A percentile compares a stretch with the other conserved stretches of the same genome.
Evolutionary conservation across 306 rosid species (phyloP).

Genomic region (Gastrolobium bilobum): DNA sequence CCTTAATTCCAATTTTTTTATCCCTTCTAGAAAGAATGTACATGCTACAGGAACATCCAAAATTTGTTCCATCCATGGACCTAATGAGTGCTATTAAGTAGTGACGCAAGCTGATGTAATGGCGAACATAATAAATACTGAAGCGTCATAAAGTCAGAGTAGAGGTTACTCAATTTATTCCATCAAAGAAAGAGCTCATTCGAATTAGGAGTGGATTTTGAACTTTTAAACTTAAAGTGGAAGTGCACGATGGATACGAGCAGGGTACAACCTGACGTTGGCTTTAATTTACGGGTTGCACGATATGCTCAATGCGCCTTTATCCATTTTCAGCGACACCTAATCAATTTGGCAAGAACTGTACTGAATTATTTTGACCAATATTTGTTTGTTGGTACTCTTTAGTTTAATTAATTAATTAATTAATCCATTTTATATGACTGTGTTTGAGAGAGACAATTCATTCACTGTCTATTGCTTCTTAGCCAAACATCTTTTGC

Average conservation of each 20-base stretch:
- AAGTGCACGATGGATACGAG: conserved; percentile 44
- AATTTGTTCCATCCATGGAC: no score
- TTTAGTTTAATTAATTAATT: background rate
- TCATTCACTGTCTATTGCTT: background rate
- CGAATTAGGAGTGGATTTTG: conserved; percentile 14
- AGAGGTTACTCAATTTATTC: conserved; percentile 23
- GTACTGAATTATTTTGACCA: background rate
- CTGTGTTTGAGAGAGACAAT: background rate
- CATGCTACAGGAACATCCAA: no score
- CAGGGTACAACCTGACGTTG: background rate
- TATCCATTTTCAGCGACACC: conserved; percentile 35
- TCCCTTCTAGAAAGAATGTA: no score
- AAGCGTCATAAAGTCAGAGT: background rate
- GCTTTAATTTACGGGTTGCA: background rate
- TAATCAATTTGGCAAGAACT: background rate
- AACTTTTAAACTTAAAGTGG: conserved; percentile 33
- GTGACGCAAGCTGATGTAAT: background rate
- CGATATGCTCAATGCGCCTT: background rate
- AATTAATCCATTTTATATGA: background rate
- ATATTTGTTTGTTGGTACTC: background rate
- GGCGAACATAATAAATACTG: conserved; percentile 28
- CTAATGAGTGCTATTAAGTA: background rate
- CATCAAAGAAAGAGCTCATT: background rate
- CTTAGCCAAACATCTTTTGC: background rate
- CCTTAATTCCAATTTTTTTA: no score